phyloP scores from a whole-genome alignment of 2,329 filamentous ascomycete genomes.

The Plenodomus tracheiphilus region DNA sequence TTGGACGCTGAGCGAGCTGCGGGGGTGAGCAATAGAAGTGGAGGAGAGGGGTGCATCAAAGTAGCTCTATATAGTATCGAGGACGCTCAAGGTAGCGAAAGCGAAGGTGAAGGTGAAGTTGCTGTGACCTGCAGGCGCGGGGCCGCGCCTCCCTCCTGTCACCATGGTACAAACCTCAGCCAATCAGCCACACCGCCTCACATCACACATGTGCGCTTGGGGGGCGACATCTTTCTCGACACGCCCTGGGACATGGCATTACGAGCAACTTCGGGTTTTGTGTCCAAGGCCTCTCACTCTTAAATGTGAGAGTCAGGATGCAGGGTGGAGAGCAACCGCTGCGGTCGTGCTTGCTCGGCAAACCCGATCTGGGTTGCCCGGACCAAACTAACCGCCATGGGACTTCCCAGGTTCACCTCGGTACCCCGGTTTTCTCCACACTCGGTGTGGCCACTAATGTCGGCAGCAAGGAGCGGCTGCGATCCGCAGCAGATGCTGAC shows the following conservation, averaged over 20 bases:
- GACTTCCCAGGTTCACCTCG: conserved; percentile 15
- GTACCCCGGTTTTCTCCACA: conserved; percentile 16
- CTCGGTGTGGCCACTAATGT: background rate
- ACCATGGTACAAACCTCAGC: background rate
- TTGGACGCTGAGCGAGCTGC: no score
- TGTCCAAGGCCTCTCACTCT: no score
- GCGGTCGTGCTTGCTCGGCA: background rate
- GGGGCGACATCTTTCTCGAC: no score
- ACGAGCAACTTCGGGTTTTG: no score
- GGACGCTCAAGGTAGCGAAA: background rate
- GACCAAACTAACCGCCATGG: conserved; percentile 5
- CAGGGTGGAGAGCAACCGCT: no score
- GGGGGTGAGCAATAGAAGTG: no score
- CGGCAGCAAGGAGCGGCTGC: background rate
- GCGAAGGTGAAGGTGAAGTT: conserved; percentile 1
- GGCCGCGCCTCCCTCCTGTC: background rate
- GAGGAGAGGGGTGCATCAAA: no score
- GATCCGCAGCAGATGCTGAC: conserved; percentile 6
- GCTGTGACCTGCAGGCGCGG: background rate
- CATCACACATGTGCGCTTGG: background rate
- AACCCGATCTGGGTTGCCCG: background rate
- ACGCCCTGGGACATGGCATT: no score
- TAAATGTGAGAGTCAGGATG: no score
- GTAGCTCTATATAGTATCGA: background rate
- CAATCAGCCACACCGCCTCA: background rate